A percentile compares a stretch with the other conserved stretches of the same genome.
phyloP scores from a whole-genome alignment of 2,329 filamentous ascomycete species.

The Colletotrichum liriopes region DNA sequence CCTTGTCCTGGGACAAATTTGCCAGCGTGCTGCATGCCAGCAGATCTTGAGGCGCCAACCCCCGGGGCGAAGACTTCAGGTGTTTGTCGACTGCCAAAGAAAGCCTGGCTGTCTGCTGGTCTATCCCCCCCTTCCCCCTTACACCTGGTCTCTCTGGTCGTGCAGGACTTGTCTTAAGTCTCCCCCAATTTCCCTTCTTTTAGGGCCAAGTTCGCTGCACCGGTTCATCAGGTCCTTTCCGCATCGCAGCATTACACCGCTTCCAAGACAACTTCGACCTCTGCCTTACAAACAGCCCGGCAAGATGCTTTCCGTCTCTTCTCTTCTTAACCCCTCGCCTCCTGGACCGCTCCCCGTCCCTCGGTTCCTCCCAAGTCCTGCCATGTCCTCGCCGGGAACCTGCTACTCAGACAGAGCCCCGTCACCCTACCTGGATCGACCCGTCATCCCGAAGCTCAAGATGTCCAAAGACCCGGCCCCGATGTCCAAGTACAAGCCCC shows the following conservation, averaged over 20 bases:
- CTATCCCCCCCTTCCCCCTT: conserved; percentile 2
- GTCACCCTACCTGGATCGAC: conserved; percentile 47
- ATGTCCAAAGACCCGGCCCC: conserved; percentile 76
- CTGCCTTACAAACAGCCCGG: conserved; percentile 46
- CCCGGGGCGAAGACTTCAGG: conserved; percentile 32
- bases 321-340: conserved; percentile 76
- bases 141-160: conserved; percentile 32
- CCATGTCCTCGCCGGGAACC: conserved; percentile 53
- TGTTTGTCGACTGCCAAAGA: conserved; percentile 40
- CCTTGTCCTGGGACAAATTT: conserved; percentile 50
- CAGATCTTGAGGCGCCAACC: conserved; percentile 26
- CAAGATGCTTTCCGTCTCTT: conserved; percentile 76
- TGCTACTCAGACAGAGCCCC: conserved; percentile 53
- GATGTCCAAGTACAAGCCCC: conserved; percentile 73
- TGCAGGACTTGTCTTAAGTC: conserved; percentile 54
- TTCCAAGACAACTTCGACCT: conserved; percentile 41
- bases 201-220: conserved; percentile 29
- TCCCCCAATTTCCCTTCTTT: conserved; percentile 44
- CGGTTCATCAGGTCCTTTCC: conserved; percentile 28
- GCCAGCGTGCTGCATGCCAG: conserved; percentile 35
- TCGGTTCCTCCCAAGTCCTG: conserved; percentile 61
- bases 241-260: conserved; percentile 35
- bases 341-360: conserved; percentile 57
- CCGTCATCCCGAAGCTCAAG: conserved; percentile 65
- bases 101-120: conserved; percentile 41